Conservation (phyloP, 106 monocot species). For the Platanthera zijinensis region DNA sequence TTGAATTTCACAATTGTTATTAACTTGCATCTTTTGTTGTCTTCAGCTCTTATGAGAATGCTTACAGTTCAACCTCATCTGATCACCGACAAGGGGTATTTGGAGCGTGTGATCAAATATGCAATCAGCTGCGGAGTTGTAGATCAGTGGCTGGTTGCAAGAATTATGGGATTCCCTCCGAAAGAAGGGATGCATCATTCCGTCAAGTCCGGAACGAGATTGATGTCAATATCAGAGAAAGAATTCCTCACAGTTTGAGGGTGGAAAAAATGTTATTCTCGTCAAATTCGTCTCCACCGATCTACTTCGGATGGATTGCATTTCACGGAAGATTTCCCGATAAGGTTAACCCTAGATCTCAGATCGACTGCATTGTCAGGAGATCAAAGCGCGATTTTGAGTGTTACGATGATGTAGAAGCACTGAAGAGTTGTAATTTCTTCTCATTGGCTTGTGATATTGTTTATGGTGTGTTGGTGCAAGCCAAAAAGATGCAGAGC, state of each 20-base stretch:
- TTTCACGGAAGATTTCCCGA: no score
- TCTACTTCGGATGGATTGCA: no score
- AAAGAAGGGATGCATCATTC: slow-evolving; percentile 27
- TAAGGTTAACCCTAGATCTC: not conserved
- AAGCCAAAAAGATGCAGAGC: not conserved
- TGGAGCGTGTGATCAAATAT: slow-evolving; percentile 61
- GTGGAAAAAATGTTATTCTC: no score
- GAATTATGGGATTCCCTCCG: slow-evolving; percentile 47
- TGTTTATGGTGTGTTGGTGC: not conserved
- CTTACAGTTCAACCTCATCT: slow-evolving; percentile 66
- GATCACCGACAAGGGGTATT: slow-evolving; percentile 51
- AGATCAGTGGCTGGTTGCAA: slow-evolving; percentile 54
- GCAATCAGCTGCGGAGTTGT: slow-evolving; percentile 77
- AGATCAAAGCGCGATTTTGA: not conserved
- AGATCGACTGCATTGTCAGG: not conserved
- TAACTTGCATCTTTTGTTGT: slow-evolving; percentile 2
- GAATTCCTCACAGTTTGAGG: slow-evolving; percentile 49
- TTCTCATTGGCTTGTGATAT: no score
- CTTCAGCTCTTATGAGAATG: slow-evolving; percentile 85
- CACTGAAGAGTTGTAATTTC: not conserved
- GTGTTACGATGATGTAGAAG: not conserved
- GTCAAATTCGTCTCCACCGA: no score
- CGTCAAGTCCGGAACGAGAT: not conserved
- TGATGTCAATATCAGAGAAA: slow-evolving; percentile 50
- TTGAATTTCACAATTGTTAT: not conserved